Evolutionary conservation across 768 basidiomycete genomes (phyloP), one percentile per base, ranked within the genome.

Genomic region (Punctularia strigosozonata): DNA sequence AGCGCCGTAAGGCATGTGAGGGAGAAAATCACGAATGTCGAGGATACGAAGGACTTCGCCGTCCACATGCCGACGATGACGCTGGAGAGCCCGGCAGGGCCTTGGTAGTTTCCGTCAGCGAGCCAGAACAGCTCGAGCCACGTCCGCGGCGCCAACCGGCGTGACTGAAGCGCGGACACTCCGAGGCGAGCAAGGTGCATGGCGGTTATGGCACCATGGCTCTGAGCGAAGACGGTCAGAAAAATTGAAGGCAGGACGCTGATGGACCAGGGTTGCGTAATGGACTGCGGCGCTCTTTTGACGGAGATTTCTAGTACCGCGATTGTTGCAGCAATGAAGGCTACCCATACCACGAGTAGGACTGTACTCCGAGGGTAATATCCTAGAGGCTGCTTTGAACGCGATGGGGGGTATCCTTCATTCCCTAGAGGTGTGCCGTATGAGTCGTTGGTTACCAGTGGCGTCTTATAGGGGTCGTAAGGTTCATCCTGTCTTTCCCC

Each of bases 101-200:
- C 49, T 15, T 37, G 34, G 44, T 45, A 50, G 2, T 41, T 38
- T n/a, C 43, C 31, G 38, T 50, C 45, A 22, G 47, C 47, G 13
- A 50, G 42, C 47, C 47, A 50, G 38, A 50, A 50, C 17, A 50
- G 39, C 38, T 50, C 49, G 2, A 45, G 39, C 49, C 49, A 50
- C 3, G 44, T 50, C 5, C 18, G 25, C 18, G 41, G 41, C 25
- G 10, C 15, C 26, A 8, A 8, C 10, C 26, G 8, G 26, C 10
- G 15, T 8, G 26, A 8, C 15, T 15, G 26, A 28, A 28, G 26
- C 8, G 10, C 26, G 8, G 26, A 28, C 10, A 28, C 15, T 8
- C 10, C 8, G 26, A 28, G 26, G 26, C 26, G 26, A 8, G 26
- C 8, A 15, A 28, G 26, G 15, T 28, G 26, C 26, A 28, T 28